Percentiles rank a stretch among this genome's conserved stretches.
Evolutionary conservation across 192 early-diverging fungal genomes (phyloP).

Genomic region (Kappamyces sp.): DNA sequence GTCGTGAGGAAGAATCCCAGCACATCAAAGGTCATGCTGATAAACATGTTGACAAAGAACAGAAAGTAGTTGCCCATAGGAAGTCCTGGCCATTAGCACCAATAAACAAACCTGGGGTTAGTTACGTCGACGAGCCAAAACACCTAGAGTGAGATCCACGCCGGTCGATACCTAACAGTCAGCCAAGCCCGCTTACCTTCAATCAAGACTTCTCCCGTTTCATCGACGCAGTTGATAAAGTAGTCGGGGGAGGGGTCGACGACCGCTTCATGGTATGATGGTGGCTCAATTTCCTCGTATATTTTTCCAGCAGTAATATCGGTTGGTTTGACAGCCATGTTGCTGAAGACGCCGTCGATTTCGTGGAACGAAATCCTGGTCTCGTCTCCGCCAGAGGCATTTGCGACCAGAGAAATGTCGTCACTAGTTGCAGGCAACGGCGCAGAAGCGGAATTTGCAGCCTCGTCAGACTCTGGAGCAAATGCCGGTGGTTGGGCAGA

Average conservation of each 20-base stretch:
- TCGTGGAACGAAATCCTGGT: too few species aligned
- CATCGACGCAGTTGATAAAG: constrained; percentile 60
- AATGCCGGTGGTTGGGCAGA: too few species aligned
- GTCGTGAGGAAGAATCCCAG: constrained; percentile 84
- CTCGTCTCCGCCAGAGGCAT: too few species aligned
- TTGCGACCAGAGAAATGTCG: too few species aligned
- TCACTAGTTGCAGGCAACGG: too few species aligned
- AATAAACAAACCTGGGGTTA: neutral
- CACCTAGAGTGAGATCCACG: neutral
- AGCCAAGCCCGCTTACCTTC: constrained; percentile 42
- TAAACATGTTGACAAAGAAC: constrained; percentile 75
- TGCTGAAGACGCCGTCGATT: constrained; percentile 47
- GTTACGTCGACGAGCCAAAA: neutral
- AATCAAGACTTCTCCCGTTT: constrained; percentile 81
- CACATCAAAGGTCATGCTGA: constrained; percentile 45
- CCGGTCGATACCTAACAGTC: neutral
- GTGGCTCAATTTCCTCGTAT: constrained; percentile 39
- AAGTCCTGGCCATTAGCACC: constrained; percentile 46
- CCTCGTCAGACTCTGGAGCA: too few species aligned
- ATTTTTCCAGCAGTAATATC: constrained; percentile 16
- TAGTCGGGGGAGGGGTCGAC: constrained; percentile 70
- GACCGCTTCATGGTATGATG: constrained; percentile 72
- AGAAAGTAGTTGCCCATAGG: constrained; percentile 76
- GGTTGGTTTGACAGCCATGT: constrained; percentile 29
- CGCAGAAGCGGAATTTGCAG: too few species aligned